Conservation (phyloP, 2,329 filamentous ascomycete genomes). For the Paecilomyces niveus region DNA sequence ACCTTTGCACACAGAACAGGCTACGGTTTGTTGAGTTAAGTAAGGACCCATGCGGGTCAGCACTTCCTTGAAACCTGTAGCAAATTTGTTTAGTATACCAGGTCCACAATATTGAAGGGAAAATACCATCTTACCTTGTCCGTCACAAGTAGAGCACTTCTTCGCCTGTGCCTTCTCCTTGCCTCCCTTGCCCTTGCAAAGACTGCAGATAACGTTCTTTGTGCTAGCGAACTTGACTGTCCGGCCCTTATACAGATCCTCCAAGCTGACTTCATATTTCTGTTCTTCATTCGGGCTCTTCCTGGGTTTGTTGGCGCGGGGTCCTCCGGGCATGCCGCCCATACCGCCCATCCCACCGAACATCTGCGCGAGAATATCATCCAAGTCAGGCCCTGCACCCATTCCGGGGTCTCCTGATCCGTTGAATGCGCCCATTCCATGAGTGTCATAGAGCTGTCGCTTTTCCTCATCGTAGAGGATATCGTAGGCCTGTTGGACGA, state of each 20-base stretch:
- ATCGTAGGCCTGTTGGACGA: conserved; percentile 89
- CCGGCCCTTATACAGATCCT: conserved; percentile 97
- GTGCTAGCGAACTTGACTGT: conserved; percentile 94
- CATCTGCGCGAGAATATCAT: conserved; percentile 91
- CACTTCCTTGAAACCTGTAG: conserved; percentile 60
- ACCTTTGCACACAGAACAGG: conserved; percentile 78
- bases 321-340: conserved; percentile 51
- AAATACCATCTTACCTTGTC: conserved; percentile 48
- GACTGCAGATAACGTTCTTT: conserved; percentile 82
- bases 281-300: conserved; percentile 81
- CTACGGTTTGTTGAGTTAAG: conserved; percentile 68
- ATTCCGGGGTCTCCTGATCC: conserved; percentile 59
- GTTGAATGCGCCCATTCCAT: conserved; percentile 95
- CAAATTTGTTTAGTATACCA: neutral
- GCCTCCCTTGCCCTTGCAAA: conserved; percentile 82
- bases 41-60: conserved; percentile 81
- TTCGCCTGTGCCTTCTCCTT: conserved; percentile 86
- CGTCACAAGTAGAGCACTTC: conserved; percentile 76
- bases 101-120: neutral
- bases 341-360: conserved; percentile 51
- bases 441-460: conserved; percentile 80
- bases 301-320: conserved; percentile 38
- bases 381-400: conserved; percentile 63
- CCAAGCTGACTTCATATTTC: conserved; percentile 81
- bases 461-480: conserved; percentile 96